Base-by-base conservation (phyloP, 2,329 filamentous ascomycete species). In the Penicillium sp. region DNA sequence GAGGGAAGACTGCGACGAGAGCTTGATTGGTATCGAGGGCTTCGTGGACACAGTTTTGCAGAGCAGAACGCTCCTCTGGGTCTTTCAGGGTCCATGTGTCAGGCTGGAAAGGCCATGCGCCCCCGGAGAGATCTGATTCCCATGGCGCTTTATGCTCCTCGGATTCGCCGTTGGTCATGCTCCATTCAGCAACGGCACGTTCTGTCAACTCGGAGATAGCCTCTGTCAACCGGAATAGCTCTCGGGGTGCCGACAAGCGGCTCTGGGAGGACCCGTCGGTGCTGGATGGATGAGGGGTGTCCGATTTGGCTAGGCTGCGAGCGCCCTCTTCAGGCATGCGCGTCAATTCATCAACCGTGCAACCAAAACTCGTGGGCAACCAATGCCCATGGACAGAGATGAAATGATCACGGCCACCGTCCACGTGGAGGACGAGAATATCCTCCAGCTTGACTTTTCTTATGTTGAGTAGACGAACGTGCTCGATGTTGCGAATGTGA, bases 181-280 rank as follows among this genome's bases (percentile, higher is more conserved):
- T 79, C 83, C 83, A 86, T 60, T 87, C 84, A 8, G 83, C 84
- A 24, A 85, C 72, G 10, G 82, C 79, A 32, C 83, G 79, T 60
- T 84, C 81, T 27, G 77, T 77, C 62, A 85, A 69, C 62, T 82
- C 79, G 66, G 86, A 83, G 71, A 96, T 81, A 10, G 87, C 84
- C 70, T 96, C 90, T 5, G 92, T 97, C 66, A 99, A 83, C 68
- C 88, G 87, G 74, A 96, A 95, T 8, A 97, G 80, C 72, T 97
- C 93, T 56, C 89, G 86, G 1, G 94, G 93, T 1, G 92, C 92
- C 10, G 92, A 93, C 68, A 88, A 87, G 81, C 83, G 70, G 61
- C 67, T 76, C 2, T 79, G 80, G 3, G 74, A 62, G 6, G 51
- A 29, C 67, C 59, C 3, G 52, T 60, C 32, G 67, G 71, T 13